phyloP scores from a whole-genome alignment of 345 rosid genomes.

The Camelina sativa region DNA sequence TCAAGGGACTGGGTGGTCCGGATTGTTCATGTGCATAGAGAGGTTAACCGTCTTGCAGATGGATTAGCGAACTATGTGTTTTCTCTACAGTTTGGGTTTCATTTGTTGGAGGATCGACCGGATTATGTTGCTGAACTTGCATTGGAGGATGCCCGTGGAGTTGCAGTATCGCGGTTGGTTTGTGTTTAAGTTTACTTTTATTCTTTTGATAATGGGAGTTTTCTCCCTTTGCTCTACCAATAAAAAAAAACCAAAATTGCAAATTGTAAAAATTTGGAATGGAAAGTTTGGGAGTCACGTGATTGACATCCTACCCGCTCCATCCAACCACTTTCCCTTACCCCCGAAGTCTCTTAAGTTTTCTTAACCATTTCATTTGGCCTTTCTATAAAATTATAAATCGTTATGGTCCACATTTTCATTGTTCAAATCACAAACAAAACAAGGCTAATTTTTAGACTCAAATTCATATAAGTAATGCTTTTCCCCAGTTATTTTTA shows the following conservation, averaged over 20 bases:
- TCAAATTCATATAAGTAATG: not conserved
- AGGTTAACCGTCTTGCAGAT: too few relatives aligned
- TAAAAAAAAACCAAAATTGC: not conserved
- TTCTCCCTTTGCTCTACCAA: too few relatives aligned
- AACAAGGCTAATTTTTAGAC: not conserved
- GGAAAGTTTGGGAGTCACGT: slow-evolving; percentile 34
- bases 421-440: slow-evolving; percentile 8
- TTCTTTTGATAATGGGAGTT: too few relatives aligned
- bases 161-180: too few relatives aligned
- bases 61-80: too few relatives aligned
- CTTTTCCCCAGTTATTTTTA: not conserved
- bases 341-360: slow-evolving; percentile 17
- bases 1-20: too few relatives aligned
- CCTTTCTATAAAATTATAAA: not conserved
- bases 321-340: slow-evolving; percentile 30
- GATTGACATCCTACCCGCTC: slow-evolving; percentile 33
- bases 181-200: too few relatives aligned
- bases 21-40: too few relatives aligned
- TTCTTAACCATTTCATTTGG: slow-evolving; percentile 18
- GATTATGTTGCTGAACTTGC: too few relatives aligned
- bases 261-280: not conserved
- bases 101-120: too few relatives aligned
- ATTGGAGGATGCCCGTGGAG: too few relatives aligned
- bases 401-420: not conserved
- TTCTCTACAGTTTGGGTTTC: too few relatives aligned